Evolutionary conservation across 1,284 basidiomycete genomes (phyloP), one percentile per base, ranked within the genome.

Genomic region (Tetrapyrgos nigripes): DNA sequence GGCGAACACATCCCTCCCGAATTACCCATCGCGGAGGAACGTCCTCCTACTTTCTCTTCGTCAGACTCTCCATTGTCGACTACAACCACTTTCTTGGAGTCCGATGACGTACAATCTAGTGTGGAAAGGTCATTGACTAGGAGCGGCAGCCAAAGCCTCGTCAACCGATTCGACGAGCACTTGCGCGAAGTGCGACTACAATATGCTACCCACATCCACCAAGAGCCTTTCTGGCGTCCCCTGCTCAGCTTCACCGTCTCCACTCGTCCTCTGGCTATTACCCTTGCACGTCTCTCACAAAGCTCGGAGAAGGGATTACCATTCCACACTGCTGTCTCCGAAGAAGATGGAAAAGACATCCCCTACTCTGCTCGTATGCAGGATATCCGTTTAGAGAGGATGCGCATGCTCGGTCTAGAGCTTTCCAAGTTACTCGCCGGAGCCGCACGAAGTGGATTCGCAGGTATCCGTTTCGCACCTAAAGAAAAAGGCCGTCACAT

Each of bases 181-280:
- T 13, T 52, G 19, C 24, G 31, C n/a, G 44, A 48, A 3, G 28
- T 63, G 21, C 71, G 74, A n/a, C 35, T 31, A 10, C 52, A 64
- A 43, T 81, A 78, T 64, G 51, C 73, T 4, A 65, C 68, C 8
- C 70, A 64, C 0, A 68, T 79, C 9, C 46, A 58, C n/a, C 35
- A 63, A 0, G 53, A 63, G 26, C 77, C 76, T 2, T 78, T 76
- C 66, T 82, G 73, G 74, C 74, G 77, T 1, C 80, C 80, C 1
- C 63, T 82, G 29, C 45, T 83, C 23, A 71, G 73, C 11, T 60
- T 79, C 40, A 80, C 77, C 2, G 60, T 79, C 35, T 71, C 78
- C 9, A 82, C 79, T 6, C 78, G 80, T 4, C 80, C 80, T 0
- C 68, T 83, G 29, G 79, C 76, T 2, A 50, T 69, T n/a, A 69